phyloP scores from a whole-genome alignment of 805 yeast species.

The Hanseniaspora pseudoguilliermondii region DNA sequence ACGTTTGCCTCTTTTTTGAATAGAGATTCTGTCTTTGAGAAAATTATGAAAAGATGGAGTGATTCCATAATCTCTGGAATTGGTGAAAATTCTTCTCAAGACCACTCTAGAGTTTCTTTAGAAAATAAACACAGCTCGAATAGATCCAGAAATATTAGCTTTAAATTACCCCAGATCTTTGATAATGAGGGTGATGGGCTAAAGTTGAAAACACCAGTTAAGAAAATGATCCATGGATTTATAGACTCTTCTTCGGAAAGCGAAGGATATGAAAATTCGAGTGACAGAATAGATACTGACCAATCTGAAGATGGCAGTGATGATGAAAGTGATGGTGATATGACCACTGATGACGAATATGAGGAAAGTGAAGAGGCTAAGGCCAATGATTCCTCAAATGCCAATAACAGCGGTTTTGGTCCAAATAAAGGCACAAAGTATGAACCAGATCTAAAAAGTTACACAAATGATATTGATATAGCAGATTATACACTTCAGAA shows the following conservation, averaged over 20 bases:
- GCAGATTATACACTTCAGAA: constrained; percentile 40
- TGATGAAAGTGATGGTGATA: constrained; percentile 16
- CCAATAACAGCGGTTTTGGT: background rate
- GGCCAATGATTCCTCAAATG: background rate
- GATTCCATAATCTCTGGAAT: constrained; percentile 22
- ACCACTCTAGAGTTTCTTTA: background rate
- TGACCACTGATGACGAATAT: constrained; percentile 28
- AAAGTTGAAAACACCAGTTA: background rate
- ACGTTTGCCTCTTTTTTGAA: constrained; percentile 53
- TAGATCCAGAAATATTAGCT: background rate
- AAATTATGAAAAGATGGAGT: constrained; percentile 53
- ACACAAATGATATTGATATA: constrained; percentile 38
- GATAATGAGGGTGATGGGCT: background rate
- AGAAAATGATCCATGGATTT: constrained; percentile 5
- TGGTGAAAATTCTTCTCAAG: background rate
- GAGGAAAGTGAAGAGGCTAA: constrained; percentile 15
- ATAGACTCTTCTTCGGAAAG: background rate
- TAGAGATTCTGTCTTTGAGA: constrained; percentile 40
- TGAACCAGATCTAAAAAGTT: constrained; percentile 24
- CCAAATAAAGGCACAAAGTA: background rate
- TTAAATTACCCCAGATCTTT: constrained; percentile 7
- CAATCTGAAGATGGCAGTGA: constrained; percentile 16
- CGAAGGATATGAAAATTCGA: background rate
- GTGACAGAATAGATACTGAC: constrained; percentile 13
- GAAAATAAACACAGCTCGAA: background rate